Percentiles rank a stretch among this genome's conserved stretches.
Evolutionary conservation across 306 rosid species (phyloP).

Genomic region (Glycine soja): DNA sequence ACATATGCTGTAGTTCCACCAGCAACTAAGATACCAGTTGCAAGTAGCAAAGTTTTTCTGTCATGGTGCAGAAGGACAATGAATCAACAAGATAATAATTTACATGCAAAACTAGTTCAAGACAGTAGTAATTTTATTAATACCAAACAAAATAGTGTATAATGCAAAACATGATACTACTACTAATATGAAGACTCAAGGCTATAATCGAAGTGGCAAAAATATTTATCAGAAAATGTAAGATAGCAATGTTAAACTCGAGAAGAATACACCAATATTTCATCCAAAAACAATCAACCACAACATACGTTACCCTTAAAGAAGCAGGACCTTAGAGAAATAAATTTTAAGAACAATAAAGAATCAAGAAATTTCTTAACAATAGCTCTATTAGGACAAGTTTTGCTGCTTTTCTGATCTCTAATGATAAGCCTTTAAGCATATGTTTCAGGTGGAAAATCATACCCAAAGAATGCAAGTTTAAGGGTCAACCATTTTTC

Average conservation of each 20-base stretch:
- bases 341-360: background rate
- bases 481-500: too few relatives aligned
- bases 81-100: background rate
- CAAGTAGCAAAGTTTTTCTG: slow-evolving; percentile 80
- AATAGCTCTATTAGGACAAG: slow-evolving; percentile 2
- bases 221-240: background rate
- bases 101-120: background rate
- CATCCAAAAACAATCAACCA: slow-evolving; percentile 26
- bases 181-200: background rate
- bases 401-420: background rate
- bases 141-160: slow-evolving; percentile 12
- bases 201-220: background rate
- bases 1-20: slow-evolving; percentile 79
- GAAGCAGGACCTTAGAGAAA: slow-evolving; percentile 20
- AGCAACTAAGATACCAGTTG: slow-evolving; percentile 76
- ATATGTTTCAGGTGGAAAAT: slow-evolving; percentile 6
- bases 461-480: background rate
- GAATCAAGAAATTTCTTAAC: slow-evolving; percentile 2
- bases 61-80: slow-evolving; percentile 15
- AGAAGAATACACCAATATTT: background rate
- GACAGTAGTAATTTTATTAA: background rate
- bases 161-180: background rate
- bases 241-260: background rate
- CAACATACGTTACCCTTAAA: background rate
- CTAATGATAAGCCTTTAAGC: slow-evolving; percentile 3